Evolutionary conservation across 192 early-diverging fungal genomes (phyloP).

Genomic region (Entophlyctis helioformis): DNA sequence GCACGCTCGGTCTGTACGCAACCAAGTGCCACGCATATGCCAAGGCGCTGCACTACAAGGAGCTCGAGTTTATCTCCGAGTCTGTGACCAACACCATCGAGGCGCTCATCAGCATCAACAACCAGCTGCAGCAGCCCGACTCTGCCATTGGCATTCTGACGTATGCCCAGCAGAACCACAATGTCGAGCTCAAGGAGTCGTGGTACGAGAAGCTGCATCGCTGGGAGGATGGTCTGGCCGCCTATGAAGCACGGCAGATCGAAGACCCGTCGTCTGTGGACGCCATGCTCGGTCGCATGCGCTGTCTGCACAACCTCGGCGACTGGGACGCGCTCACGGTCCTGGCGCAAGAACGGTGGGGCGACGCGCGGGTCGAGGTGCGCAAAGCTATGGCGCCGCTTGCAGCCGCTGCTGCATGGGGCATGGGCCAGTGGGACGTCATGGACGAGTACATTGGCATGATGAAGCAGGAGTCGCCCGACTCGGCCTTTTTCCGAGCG

Average conservation of each 20-base stretch:
- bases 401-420: slow-evolving; percentile 91
- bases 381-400: slow-evolving; percentile 69
- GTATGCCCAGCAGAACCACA: slow-evolving; percentile 67
- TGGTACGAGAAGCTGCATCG: slow-evolving; percentile 91
- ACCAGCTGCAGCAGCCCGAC: slow-evolving; percentile 89
- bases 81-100: slow-evolving; percentile 78
- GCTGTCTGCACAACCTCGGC: slow-evolving; percentile 82
- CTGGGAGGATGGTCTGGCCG: slow-evolving; percentile 86
- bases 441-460: slow-evolving; percentile 85
- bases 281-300: slow-evolving; percentile 74
- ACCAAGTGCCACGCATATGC: slow-evolving; percentile 89
- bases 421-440: slow-evolving; percentile 68
- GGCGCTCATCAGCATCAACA: slow-evolving; percentile 86
- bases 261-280: slow-evolving; percentile 69
- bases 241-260: slow-evolving; percentile 65
- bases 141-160: slow-evolving; percentile 91
- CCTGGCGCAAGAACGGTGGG: slow-evolving; percentile 60
- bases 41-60: slow-evolving; percentile 97
- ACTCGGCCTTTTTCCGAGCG: slow-evolving; percentile 75
- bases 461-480: slow-evolving; percentile 65
- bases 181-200: slow-evolving; percentile 74
- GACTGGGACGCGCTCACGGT: slow-evolving; percentile 80
- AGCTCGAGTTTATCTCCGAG: slow-evolving; percentile 80
- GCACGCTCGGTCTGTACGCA: slow-evolving; percentile 78
- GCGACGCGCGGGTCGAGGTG: slow-evolving; percentile 41